These are phyloP conservation scores for Spizellomyces punctatus DNA, from an alignment of 192 early-diverging fungal species.

Conservation along the genomic window DNA sequence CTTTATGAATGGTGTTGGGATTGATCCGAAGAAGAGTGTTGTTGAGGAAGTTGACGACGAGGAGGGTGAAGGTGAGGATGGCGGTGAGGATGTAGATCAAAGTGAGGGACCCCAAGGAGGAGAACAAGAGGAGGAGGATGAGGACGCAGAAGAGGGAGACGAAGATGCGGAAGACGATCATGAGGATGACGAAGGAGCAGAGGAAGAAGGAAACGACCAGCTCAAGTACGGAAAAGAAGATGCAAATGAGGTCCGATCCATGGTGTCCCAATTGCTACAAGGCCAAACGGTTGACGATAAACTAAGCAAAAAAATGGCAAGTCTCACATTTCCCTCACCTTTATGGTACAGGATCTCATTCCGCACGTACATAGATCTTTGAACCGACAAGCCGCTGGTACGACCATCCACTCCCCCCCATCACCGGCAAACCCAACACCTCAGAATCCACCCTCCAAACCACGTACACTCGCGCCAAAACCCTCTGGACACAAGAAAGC, in stretches of 20 bases:
- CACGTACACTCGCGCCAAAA: slow-evolving; percentile 54
- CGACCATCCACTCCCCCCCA: slow-evolving; percentile 27
- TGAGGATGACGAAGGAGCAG: slow-evolving; percentile 26
- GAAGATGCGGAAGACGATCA: slow-evolving; percentile 25
- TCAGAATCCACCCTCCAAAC: slow-evolving; percentile 21
- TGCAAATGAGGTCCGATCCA: slow-evolving; percentile 30
- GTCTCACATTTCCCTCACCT: not conserved
- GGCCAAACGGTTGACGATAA: slow-evolving; percentile 35
- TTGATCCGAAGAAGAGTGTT: slow-evolving; percentile 41
- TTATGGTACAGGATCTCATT: too few relatives aligned
- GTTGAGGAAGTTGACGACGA: slow-evolving; percentile 40
- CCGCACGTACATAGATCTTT: slow-evolving; percentile 4
- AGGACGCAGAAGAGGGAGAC: slow-evolving; percentile 18
- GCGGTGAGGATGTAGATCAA: slow-evolving; percentile 18
- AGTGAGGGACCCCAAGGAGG: slow-evolving; percentile 13
- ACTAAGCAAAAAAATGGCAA: slow-evolving; percentile 19
- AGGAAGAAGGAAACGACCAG: not conserved
- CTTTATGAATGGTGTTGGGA: slow-evolving; percentile 29
- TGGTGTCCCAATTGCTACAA: slow-evolving; percentile 39
- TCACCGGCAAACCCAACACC: slow-evolving; percentile 16
- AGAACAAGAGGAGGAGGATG: slow-evolving; percentile 13
- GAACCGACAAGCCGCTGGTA: slow-evolving; percentile 41
- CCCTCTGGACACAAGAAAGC: slow-evolving; percentile 70
- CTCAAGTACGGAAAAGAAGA: slow-evolving; percentile 34
- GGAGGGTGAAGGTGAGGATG: slow-evolving; percentile 35